These are phyloP conservation scores for Tieghemiomyces parasiticus DNA, from an alignment of 192 early-diverging fungal species.

Conservation along the genomic window DNA sequence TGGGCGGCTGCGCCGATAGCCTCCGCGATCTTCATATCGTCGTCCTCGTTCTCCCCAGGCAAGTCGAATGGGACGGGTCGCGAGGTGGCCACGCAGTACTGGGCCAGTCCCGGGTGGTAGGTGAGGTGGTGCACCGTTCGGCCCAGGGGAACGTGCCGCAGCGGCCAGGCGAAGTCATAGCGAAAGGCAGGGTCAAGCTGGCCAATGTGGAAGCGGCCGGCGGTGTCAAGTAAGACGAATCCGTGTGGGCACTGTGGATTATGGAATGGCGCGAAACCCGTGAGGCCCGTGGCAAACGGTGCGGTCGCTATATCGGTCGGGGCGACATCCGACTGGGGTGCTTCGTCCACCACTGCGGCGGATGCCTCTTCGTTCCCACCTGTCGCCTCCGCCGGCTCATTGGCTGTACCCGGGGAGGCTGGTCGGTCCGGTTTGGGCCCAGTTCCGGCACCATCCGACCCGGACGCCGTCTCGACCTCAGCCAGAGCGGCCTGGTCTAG, in stretches of 20 bases:
- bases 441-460: not conserved
- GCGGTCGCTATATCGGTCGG: constrained; percentile 18
- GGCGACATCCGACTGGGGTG: constrained; percentile 14
- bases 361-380: no score
- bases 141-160: constrained; percentile 23
- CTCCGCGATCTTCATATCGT: constrained; percentile 1
- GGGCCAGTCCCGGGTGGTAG: constrained; percentile 71
- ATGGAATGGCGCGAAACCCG: constrained; percentile 2
- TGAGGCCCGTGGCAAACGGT: not conserved
- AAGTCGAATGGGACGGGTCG: constrained; percentile 45
- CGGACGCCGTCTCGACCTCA: not conserved
- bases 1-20: constrained; percentile 11
- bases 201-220: constrained; percentile 20
- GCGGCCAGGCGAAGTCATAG: constrained; percentile 28
- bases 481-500: not conserved
- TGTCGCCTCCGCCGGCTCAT: no score
- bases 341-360: no score
- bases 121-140: constrained; percentile 54
- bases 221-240: constrained; percentile 23
- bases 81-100: constrained; percentile 65
- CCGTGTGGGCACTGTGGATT: constrained; percentile 18
- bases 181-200: constrained; percentile 17
- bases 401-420: no score
- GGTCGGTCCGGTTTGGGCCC: not conserved
- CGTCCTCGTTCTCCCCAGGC: constrained; percentile 49